A percentile compares a stretch with the other conserved stretches of the same genome.
phyloP scores from a whole-genome alignment of 768 basidiomycete species.

The Serendipita sp. region DNA sequence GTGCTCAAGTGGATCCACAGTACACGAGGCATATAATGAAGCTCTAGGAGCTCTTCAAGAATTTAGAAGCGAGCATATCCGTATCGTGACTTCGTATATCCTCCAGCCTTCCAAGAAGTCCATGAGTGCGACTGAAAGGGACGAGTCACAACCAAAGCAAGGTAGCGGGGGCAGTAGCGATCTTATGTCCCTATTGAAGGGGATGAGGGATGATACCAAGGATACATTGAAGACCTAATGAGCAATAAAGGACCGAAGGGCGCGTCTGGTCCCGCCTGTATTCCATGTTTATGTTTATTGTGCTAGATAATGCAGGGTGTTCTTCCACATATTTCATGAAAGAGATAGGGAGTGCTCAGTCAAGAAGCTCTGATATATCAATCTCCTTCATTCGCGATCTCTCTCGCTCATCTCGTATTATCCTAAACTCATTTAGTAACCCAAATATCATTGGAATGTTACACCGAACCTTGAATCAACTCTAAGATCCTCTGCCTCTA shows the following conservation, averaged over 20 bases:
- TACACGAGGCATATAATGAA: conserved; percentile 48
- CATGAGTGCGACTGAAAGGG: background rate
- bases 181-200: conserved; percentile 66
- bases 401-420: conserved; percentile 1
- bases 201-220: conserved; percentile 74
- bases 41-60: conserved; percentile 64
- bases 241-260: too few relatives aligned
- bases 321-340: background rate
- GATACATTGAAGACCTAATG: background rate
- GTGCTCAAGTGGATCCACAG: background rate
- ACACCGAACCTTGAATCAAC: conserved; percentile 61
- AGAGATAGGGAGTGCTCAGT: background rate
- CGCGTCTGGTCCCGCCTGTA: too few relatives aligned
- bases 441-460: background rate
- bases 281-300: background rate
- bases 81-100: conserved; percentile 74
- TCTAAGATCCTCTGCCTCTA: conserved; percentile 84
- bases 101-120: conserved; percentile 57
- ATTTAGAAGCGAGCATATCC: conserved; percentile 77
- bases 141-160: background rate
- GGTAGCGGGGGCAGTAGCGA: conserved; percentile 52
- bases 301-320: background rate
- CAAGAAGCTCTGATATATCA: background rate
- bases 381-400: background rate
- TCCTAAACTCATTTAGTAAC: background rate